These are phyloP conservation scores for Kwoniella sp. DNA, from an alignment of 768 basidiomycete genomes.

Conservation along the genomic window DNA sequence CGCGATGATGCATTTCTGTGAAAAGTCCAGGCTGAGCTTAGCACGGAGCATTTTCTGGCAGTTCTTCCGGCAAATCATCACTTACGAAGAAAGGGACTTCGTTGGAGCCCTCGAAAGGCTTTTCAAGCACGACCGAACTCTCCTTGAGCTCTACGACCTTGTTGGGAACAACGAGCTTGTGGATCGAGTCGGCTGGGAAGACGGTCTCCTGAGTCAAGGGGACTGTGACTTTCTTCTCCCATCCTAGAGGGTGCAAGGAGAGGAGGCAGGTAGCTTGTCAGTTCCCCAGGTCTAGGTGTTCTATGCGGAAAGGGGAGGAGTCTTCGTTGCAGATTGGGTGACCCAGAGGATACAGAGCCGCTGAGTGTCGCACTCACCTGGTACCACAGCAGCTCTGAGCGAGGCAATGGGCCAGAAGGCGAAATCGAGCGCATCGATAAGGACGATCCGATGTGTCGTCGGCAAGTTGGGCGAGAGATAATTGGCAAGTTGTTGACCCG, in stretches of 20 bases:
- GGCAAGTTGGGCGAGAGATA: conserved; percentile 31
- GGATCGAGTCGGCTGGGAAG: conserved; percentile 29
- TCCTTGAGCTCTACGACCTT: conserved; percentile 42
- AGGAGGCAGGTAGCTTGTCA: no score
- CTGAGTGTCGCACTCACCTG: no score
- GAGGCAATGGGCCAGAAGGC: conserved; percentile 41
- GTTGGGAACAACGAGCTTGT: conserved; percentile 34
- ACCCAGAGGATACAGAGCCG: no score
- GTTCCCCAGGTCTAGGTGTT: background rate
- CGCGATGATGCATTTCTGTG: conserved; percentile 39
- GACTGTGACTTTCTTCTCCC: conserved; percentile 37
- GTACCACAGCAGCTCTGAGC: conserved; percentile 40
- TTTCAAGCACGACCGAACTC: conserved; percentile 33
- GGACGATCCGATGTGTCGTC: conserved; percentile 36
- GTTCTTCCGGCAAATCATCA: background rate
- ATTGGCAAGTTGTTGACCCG: conserved; percentile 40
- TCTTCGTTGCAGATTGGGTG: no score
- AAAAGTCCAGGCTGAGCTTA: no score
- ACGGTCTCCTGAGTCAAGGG: conserved; percentile 33
- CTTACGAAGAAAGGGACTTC: conserved; percentile 43
- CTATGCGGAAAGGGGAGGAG: no score
- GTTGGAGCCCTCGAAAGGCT: conserved; percentile 35
- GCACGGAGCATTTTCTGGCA: background rate
- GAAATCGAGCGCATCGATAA: conserved; percentile 38
- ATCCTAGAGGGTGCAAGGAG: no score